Evolutionary conservation across 352 stramenopile genomes (phyloP), one percentile per base, ranked within the genome.

Genomic region (Pythium phragmiticola): DNA sequence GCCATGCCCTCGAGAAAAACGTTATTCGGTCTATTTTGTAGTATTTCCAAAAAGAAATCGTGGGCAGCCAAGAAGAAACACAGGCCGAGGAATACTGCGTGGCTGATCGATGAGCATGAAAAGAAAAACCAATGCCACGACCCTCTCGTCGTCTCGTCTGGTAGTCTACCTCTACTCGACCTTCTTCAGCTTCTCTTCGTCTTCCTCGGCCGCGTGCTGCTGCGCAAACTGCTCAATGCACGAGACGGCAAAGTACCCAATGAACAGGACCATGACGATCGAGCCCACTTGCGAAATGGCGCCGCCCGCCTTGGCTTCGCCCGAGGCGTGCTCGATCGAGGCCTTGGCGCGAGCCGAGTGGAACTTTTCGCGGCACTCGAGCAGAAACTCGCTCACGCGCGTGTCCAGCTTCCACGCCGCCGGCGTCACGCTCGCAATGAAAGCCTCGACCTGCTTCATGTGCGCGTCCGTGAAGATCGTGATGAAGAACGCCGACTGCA

Each of bases 191-290:
- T 83, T 90, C 76, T 92, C 74, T 56, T 94, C 88, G 60, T 96
- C 88, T 70, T 95, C 82, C 58, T 94, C 84, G 45, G 88, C 88
- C 1, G 85, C 86, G 64, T 95, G 88, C 63, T 95, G 87, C 72
- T 97, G 89, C 30, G 89, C 88, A 62, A 97, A 95, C 69, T 97
- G 85, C 72, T 95, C 87, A 55, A 97, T 89, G 71, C 88, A 96
- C 72, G 85, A 95, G 54, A 96, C 77, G 7, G 89, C 86, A 69
- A 97, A 97, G 77, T 92, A 97, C 19, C 63, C 80, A 47, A 97
- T 96, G 64, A 97, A 94, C 34, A 73, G 68, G 45, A 96, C 82
- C 87, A 96, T 96, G 48, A 96, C 74, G 57, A 74, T 61, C 52
- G 84, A 92, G 48, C 87, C 87, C 36, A 85, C 39, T 63, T 96